Evolutionary conservation across 1,284 basidiomycete genomes (phyloP).

Genomic region (Nidula niveotomentosa): DNA sequence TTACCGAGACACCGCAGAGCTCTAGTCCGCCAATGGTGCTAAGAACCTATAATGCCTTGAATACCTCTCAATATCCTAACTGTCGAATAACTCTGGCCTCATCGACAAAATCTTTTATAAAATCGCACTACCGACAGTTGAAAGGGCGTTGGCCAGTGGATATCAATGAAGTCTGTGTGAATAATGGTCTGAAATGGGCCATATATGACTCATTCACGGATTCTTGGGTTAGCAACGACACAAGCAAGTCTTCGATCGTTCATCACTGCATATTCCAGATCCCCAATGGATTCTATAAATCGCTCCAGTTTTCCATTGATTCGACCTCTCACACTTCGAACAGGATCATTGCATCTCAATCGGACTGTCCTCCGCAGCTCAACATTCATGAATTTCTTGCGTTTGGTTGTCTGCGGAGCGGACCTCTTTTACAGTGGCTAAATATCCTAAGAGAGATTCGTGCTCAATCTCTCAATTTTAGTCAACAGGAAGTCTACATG

Average conservation of each 20-base stretch:
- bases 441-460: conserved; percentile 44
- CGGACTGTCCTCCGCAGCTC: conserved; percentile 31
- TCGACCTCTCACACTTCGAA: conserved; percentile 40
- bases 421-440: conserved; percentile 44
- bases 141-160: conserved; percentile 20
- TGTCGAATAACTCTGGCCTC: conserved; percentile 35
- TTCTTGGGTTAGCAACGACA: neutral
- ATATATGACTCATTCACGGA: conserved; percentile 16
- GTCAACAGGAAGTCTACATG: conserved; percentile 33
- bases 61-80: neutral
- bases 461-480: conserved; percentile 32
- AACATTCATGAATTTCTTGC: conserved; percentile 41
- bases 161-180: conserved; percentile 24
- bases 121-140: conserved; percentile 31
- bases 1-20: neutral
- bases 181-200: conserved; percentile 29
- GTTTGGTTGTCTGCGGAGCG: conserved; percentile 42
- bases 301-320: conserved; percentile 34
- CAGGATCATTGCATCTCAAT: conserved; percentile 39
- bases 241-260: neutral
- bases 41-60: neutral
- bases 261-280: conserved; percentile 28
- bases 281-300: conserved; percentile 27
- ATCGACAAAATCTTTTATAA: conserved; percentile 33
- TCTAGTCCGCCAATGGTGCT: neutral